Percentiles rank a stretch among this genome's conserved stretches.
These are phyloP conservation scores for Epichloe aotearoae DNA, from an alignment of 2,329 filamentous ascomycete species.

Conservation along the genomic window DNA sequence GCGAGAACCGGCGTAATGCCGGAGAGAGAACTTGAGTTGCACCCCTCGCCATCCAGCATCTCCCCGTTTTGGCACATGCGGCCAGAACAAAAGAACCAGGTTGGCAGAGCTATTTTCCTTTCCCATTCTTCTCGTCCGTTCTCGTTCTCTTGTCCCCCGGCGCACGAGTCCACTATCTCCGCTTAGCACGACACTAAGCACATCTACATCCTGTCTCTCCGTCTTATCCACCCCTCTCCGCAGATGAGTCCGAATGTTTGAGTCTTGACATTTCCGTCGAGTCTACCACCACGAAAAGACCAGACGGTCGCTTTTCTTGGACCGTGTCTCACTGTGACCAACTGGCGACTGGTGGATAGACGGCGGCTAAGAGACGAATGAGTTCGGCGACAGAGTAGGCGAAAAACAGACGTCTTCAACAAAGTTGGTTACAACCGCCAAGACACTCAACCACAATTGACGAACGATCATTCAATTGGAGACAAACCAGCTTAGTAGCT, in stretches of 20 bases:
- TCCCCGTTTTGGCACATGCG: neutral
- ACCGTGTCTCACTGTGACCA: neutral
- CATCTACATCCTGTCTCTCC: neutral
- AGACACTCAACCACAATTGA: neutral
- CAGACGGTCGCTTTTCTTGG: neutral
- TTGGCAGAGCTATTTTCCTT: neutral
- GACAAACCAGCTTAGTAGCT: neutral
- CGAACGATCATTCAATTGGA: neutral
- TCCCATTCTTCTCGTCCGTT: neutral
- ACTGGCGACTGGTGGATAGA: neutral
- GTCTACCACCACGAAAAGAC: neutral
- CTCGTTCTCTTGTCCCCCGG: neutral
- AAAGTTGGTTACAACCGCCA: neutral
- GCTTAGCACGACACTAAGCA: neutral
- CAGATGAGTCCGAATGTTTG: neutral
- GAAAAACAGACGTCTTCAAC: neutral
- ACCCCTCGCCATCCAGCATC: neutral
- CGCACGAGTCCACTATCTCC: neutral
- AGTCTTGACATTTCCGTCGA: neutral
- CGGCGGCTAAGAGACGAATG: neutral
- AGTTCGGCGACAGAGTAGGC: neutral
- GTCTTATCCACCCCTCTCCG: constrained; percentile 1
- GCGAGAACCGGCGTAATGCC: neutral
- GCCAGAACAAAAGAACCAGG: constrained; percentile 3
- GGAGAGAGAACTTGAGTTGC: neutral